These are phyloP conservation scores for Bacidia rubella DNA, from an alignment of 495 filamentous ascomycete genomes.

Conservation along the genomic window DNA sequence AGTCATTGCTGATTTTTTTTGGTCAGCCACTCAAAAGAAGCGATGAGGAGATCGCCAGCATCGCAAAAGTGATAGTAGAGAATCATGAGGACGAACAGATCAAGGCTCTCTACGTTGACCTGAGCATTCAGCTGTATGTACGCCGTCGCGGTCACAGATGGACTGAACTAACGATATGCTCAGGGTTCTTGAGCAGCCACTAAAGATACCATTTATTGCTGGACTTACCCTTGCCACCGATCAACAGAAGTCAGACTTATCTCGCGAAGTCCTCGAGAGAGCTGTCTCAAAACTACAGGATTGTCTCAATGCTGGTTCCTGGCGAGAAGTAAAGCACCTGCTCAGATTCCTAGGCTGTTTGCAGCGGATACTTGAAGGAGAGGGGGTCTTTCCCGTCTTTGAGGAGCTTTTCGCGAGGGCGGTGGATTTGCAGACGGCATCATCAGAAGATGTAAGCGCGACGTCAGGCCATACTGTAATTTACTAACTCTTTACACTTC, in stretches of 20 bases:
- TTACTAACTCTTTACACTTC: not conserved
- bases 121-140: constrained; percentile 59
- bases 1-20: constrained; percentile 15
- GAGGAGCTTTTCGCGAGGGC: constrained; percentile 75
- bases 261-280: constrained; percentile 50
- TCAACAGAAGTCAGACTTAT: constrained; percentile 55
- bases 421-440: constrained; percentile 78
- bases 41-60: constrained; percentile 64
- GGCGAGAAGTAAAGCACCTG: constrained; percentile 83
- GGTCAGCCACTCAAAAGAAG: constrained; percentile 54
- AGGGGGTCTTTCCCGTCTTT: constrained; percentile 74
- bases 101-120: constrained; percentile 50
- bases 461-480: not conserved
- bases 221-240: constrained; percentile 67
- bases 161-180: constrained; percentile 10
- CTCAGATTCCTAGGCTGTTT: constrained; percentile 76
- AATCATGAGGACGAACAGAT: constrained; percentile 72
- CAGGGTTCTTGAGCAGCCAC: constrained; percentile 71
- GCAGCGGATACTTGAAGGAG: constrained; percentile 63
- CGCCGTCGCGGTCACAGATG: not conserved
- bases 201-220: constrained; percentile 90
- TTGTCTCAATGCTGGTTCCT: constrained; percentile 54
- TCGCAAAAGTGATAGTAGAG: constrained; percentile 63
- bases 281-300: constrained; percentile 43
- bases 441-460: constrained; percentile 68